A percentile compares a stretch with the other conserved stretches of the same genome.
These are phyloP conservation scores for Boletus albobrunnescens DNA, from an alignment of 1,284 basidiomycete species.

Conservation along the genomic window DNA sequence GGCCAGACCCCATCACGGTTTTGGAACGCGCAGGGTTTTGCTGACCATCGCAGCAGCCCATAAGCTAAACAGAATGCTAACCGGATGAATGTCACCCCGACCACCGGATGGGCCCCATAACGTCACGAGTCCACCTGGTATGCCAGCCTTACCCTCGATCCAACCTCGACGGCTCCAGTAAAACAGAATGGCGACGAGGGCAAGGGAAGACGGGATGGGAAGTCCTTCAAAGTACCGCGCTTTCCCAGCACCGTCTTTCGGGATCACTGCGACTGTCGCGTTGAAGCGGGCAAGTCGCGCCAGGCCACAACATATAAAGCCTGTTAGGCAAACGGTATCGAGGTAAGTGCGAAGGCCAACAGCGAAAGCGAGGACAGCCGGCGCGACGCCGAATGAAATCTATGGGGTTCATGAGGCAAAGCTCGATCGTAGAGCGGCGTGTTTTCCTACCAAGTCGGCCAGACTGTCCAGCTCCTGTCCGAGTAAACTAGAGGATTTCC, in stretches of 20 bases:
- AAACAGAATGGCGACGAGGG: conserved; percentile 76
- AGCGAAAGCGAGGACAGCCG: conserved; percentile 87
- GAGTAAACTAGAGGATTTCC: conserved; percentile 92
- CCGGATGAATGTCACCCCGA: conserved; percentile 75
- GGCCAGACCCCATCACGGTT: conserved; percentile 41
- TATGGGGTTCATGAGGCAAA: conserved; percentile 32
- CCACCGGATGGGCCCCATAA: conserved; percentile 73
- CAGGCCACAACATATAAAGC: conserved; percentile 94
- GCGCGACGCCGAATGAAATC: conserved; percentile 98
- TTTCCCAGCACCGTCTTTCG: conserved; percentile 86
- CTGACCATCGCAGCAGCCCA: conserved; percentile 96
- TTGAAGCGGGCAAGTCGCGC: conserved; percentile 97
- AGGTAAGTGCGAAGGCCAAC: conserved; percentile 88
- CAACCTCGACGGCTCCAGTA: conserved; percentile 82
- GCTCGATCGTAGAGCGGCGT: neutral
- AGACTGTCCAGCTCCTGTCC: conserved; percentile 98
- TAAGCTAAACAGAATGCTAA: conserved; percentile 66
- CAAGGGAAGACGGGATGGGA: conserved; percentile 90
- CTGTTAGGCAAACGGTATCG: conserved; percentile 83
- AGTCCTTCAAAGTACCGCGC: conserved; percentile 95
- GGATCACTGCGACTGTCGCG: conserved; percentile 92
- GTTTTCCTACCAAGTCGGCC: conserved; percentile 78
- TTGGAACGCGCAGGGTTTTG: conserved; percentile 88
- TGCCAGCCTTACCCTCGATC: conserved; percentile 70
- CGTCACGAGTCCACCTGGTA: conserved; percentile 71